phyloP scores from a whole-genome alignment of 305 asterid species.

The Fraxinus baroniana region DNA sequence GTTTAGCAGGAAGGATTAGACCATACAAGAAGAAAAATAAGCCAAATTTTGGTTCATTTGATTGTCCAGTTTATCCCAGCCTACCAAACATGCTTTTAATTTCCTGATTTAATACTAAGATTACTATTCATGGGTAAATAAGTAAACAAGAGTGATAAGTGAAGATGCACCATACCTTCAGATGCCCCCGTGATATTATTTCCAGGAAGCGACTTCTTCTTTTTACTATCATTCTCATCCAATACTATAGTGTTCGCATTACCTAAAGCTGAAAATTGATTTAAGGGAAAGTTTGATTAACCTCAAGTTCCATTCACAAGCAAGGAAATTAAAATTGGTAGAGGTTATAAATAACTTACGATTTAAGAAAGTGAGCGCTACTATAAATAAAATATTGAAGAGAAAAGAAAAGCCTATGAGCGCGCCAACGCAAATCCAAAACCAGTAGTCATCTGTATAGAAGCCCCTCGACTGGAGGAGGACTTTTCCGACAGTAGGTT shows the following conservation, averaged over 20 bases:
- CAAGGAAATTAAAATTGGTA: background rate
- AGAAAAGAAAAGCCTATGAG: slow-evolving; percentile 43
- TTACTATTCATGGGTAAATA: background rate
- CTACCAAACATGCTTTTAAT: background rate
- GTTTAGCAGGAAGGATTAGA: background rate
- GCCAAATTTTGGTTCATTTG: background rate
- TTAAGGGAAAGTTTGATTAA: background rate
- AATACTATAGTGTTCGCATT: slow-evolving; percentile 20
- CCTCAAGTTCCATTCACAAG: background rate
- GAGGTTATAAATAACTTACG: slow-evolving; percentile 25
- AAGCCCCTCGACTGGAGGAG: slow-evolving; percentile 46
- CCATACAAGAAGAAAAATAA: background rate
- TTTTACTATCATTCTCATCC: slow-evolving; percentile 29
- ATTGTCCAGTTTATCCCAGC: background rate
- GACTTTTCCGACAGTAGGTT: slow-evolving; percentile 49
- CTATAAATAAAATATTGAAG: slow-evolving; percentile 37
- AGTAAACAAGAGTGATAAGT: background rate
- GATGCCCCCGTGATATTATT: background rate
- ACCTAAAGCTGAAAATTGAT: slow-evolving; percentile 32
- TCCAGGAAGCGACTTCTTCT: slow-evolving; percentile 18
- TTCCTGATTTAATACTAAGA: background rate
- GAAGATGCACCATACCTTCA: slow-evolving; percentile 21
- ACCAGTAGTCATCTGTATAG: slow-evolving; percentile 40
- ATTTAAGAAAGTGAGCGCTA: slow-evolving; percentile 40
- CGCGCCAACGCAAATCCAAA: slow-evolving; percentile 39